Evolutionary conservation across 2,329 filamentous ascomycete genomes (phyloP).

Genomic region (Cladosporium cucumerinum): DNA sequence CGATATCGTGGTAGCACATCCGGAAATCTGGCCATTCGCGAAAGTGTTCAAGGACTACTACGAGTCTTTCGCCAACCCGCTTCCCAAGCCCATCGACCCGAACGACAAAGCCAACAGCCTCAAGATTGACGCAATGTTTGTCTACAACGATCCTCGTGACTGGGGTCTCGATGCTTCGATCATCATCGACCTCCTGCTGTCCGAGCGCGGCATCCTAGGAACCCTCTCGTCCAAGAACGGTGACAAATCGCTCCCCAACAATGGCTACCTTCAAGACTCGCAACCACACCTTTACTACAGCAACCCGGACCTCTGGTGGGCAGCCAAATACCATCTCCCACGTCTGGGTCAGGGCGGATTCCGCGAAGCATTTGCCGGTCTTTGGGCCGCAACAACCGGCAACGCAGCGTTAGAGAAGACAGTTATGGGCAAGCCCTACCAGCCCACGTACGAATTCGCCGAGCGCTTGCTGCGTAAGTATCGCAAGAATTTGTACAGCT

Average conservation of each 20-base stretch:
- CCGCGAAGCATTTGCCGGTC: slow-evolving; percentile 72
- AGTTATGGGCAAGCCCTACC: slow-evolving; percentile 79
- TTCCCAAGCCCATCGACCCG: slow-evolving; percentile 52
- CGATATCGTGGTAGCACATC: slow-evolving; percentile 73
- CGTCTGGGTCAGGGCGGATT: slow-evolving; percentile 92
- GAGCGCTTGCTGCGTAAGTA: slow-evolving; percentile 67
- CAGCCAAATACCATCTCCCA: slow-evolving; percentile 76
- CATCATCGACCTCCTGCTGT: slow-evolving; percentile 78
- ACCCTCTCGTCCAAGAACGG: slow-evolving; percentile 75
- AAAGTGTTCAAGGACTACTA: slow-evolving; percentile 63
- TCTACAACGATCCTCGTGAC: slow-evolving; percentile 94
- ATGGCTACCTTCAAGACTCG: slow-evolving; percentile 76
- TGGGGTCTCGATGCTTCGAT: slow-evolving; percentile 90
- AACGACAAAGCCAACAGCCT: slow-evolving; percentile 51
- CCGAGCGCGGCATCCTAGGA: slow-evolving; percentile 72
- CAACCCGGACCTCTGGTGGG: slow-evolving; percentile 89
- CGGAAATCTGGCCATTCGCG: slow-evolving; percentile 80
- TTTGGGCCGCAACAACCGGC: slow-evolving; percentile 72
- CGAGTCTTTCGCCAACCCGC: slow-evolving; percentile 52
- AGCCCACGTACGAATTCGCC: slow-evolving; percentile 77
- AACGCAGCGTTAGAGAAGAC: slow-evolving; percentile 40
- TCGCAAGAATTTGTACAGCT: slow-evolving; percentile 49
- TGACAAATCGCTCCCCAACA: slow-evolving; percentile 59
- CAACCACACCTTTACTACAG: slow-evolving; percentile 83
- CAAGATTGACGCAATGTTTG: slow-evolving; percentile 84